Conservation (phyloP, 192 early-diverging fungal genomes). For the Gonapodya sp. region DNA sequence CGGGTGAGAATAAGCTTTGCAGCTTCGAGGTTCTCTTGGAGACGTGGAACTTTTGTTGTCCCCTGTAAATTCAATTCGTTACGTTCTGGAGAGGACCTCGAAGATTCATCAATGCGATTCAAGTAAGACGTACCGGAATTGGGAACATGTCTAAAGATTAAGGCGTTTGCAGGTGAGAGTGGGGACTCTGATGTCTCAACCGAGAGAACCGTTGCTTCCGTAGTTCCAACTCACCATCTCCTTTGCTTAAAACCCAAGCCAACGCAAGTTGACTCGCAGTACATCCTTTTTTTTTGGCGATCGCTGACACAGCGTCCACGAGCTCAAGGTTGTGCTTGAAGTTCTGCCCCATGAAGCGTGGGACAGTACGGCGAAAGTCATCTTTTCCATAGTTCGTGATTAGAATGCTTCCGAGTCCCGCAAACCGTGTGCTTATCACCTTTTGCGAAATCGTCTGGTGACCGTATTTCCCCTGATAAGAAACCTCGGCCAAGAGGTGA, state of each 20-base stretch:
- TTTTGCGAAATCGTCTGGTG: background rate
- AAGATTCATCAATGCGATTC: background rate
- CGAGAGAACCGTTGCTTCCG: too few species aligned
- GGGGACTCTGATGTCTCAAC: background rate
- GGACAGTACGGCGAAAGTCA: slow-evolving; percentile 7
- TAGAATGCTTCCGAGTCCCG: background rate
- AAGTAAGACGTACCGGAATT: background rate
- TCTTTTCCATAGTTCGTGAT: background rate
- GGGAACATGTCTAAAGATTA: background rate
- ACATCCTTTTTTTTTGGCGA: slow-evolving; percentile 32
- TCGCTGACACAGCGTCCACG: slow-evolving; percentile 33
- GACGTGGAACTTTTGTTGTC: background rate
- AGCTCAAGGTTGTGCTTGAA: slow-evolving; percentile 24
- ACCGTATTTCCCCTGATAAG: background rate
- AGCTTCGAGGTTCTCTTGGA: slow-evolving; percentile 25
- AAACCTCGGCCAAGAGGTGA: background rate
- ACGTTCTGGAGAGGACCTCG: background rate
- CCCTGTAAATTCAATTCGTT: background rate
- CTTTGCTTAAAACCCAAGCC: background rate
- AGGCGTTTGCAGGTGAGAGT: background rate
- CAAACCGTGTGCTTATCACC: background rate
- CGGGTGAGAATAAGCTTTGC: slow-evolving; percentile 17
- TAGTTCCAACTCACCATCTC: slow-evolving; percentile 2
- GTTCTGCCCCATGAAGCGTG: background rate
- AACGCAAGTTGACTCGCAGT: background rate